These are phyloP conservation scores for Lotus japonicus DNA, from an alignment of 306 rosid genomes.

Conservation along the genomic window DNA sequence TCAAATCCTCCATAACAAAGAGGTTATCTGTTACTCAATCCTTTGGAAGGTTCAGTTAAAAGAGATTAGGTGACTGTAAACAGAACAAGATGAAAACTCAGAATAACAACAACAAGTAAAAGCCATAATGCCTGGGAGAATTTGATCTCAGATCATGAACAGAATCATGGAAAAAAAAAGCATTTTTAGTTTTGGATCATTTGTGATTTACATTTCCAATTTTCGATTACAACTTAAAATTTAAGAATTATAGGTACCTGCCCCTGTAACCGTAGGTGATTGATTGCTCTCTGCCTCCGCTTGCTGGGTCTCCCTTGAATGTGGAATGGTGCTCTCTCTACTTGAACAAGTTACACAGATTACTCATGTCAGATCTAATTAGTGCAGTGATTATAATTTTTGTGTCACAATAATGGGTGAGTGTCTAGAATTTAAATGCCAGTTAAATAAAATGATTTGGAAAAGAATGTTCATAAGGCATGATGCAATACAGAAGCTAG, in stretches of 20 bases:
- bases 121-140: background rate
- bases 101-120: background rate
- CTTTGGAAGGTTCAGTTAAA: too few species aligned
- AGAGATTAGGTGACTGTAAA: background rate
- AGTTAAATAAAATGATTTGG: background rate
- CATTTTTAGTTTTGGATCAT: background rate
- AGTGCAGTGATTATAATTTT: background rate
- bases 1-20: slow-evolving; percentile 39
- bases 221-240: background rate
- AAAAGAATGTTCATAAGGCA: background rate
- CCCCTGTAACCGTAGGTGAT: background rate
- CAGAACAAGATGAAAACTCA: too few species aligned
- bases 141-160: slow-evolving; percentile 5
- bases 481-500: background rate
- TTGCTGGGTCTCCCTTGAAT: background rate
- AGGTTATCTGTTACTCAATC: background rate
- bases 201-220: background rate
- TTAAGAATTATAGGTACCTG: slow-evolving; percentile 19
- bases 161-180: too few species aligned
- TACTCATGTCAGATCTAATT: background rate
- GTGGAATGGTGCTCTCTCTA: background rate
- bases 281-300: background rate
- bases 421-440: background rate
- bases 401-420: background rate
- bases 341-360: background rate